phyloP scores from a whole-genome alignment of 2,329 filamentous ascomycete species.

The Tympanopsis confertula region DNA sequence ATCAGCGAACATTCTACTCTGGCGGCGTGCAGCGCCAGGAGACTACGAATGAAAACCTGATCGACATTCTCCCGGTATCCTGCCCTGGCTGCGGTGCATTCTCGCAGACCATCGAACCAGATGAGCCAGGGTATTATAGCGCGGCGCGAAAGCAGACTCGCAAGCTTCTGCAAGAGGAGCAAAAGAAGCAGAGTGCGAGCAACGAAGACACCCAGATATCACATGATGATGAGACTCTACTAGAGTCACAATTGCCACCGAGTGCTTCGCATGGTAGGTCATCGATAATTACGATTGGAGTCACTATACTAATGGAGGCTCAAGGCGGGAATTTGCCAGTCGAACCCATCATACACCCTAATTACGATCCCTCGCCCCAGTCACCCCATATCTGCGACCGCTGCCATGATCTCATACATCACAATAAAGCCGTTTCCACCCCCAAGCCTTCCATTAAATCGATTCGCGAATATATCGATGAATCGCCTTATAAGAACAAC shows the following conservation, averaged over 20 bases:
- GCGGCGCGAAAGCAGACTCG: constrained; percentile 11
- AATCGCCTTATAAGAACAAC: constrained; percentile 56
- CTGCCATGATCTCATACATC: constrained; percentile 55
- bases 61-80: constrained; percentile 12
- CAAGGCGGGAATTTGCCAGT: too few relatives aligned
- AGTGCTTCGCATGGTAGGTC: not conserved
- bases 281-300: too few relatives aligned
- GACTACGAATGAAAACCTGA: not conserved
- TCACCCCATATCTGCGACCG: constrained; percentile 52
- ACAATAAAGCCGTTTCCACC: constrained; percentile 45
- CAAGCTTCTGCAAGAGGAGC: constrained; percentile 4
- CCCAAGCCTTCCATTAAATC: constrained; percentile 51
- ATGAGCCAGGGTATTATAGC: constrained; percentile 19
- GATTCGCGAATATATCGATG: constrained; percentile 51
- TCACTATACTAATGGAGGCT: too few relatives aligned
- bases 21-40: too few relatives aligned
- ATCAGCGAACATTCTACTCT: too few relatives aligned
- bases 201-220: not conserved
- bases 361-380: too few relatives aligned
- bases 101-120: constrained; percentile 15
- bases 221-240: constrained; percentile 1
- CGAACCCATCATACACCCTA: too few relatives aligned
- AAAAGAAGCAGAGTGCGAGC: not conserved
- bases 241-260: not conserved
- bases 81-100: constrained; percentile 25